These are phyloP conservation scores for Neopestalotiopsis sp. DNA, from an alignment of 2,329 filamentous ascomycete species.

Conservation along the genomic window DNA sequence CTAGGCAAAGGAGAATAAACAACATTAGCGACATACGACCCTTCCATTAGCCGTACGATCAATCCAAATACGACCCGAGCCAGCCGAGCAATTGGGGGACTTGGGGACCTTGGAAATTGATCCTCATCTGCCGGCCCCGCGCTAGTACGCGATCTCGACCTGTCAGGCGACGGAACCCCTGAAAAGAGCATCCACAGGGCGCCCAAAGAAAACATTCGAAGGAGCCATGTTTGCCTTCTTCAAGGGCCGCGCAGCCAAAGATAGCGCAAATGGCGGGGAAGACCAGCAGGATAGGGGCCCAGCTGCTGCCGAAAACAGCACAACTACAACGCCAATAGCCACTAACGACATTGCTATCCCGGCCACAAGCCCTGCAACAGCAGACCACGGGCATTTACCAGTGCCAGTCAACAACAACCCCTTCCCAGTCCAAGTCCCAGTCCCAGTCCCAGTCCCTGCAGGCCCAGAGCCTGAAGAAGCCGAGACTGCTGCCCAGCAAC, in stretches of 20 bases:
- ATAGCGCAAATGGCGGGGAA: slow-evolving; percentile 14
- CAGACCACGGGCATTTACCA: not conserved
- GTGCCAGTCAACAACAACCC: not conserved
- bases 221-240: slow-evolving; percentile 15
- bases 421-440: too few relatives aligned
- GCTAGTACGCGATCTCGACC: slow-evolving; percentile 11
- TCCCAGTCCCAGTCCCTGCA: not conserved
- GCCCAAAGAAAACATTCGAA: not conserved
- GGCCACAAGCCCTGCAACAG: not conserved
- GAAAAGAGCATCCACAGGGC: not conserved
- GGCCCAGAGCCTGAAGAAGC: not conserved
- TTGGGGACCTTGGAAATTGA: slow-evolving; percentile 2
- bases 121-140: slow-evolving; percentile 12
- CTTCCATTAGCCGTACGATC: not conserved
- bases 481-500: slow-evolving; percentile 11
- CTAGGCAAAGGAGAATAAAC: not conserved
- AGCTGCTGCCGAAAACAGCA: not conserved
- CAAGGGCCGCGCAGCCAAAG: slow-evolving; percentile 12
- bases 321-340: not conserved
- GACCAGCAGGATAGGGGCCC: slow-evolving; percentile 9
- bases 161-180: slow-evolving; percentile 6
- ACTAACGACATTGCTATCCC: not conserved
- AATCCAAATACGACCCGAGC: not conserved
- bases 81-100: not conserved
- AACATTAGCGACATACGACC: not conserved